Evolutionary conservation across 2,329 filamentous ascomycete genomes (phyloP).

Genomic region (Hypomyces rosellus): DNA sequence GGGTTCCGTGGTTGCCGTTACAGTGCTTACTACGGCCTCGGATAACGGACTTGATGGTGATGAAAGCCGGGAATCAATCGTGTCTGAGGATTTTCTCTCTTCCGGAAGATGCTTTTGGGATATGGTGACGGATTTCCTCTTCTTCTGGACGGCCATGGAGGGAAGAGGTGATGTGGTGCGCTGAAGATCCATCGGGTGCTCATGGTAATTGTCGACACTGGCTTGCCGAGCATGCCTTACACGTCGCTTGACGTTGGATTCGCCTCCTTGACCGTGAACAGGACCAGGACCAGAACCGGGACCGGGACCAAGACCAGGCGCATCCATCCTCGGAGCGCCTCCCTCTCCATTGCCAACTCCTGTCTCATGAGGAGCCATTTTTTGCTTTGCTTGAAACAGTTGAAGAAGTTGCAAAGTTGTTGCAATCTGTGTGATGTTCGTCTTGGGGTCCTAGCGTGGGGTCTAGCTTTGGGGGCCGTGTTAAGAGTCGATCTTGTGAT

Average conservation of each 20-base stretch:
- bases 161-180: slow-evolving; percentile 5
- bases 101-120: not conserved
- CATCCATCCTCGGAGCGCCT: not conserved
- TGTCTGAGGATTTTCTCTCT: slow-evolving; percentile 5
- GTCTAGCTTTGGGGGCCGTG: too few species aligned
- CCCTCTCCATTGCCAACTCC: not conserved
- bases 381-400: not conserved
- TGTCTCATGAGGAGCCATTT: not conserved
- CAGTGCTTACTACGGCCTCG: not conserved
- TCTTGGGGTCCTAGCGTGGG: too few species aligned
- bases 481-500: not conserved
- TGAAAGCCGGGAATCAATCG: not conserved
- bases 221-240: slow-evolving; percentile 4
- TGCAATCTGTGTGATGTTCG: too few species aligned
- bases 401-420: not conserved
- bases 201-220: slow-evolving; percentile 4
- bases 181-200: not conserved
- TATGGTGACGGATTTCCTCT: not conserved
- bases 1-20: not conserved
- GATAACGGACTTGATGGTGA: not conserved
- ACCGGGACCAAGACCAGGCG: not conserved
- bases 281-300: not conserved
- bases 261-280: not conserved
- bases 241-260: slow-evolving; percentile 2
- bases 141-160: not conserved